Evolutionary conservation across 2,329 filamentous ascomycete species (phyloP).

Genomic region (Aspergillus sp.): DNA sequence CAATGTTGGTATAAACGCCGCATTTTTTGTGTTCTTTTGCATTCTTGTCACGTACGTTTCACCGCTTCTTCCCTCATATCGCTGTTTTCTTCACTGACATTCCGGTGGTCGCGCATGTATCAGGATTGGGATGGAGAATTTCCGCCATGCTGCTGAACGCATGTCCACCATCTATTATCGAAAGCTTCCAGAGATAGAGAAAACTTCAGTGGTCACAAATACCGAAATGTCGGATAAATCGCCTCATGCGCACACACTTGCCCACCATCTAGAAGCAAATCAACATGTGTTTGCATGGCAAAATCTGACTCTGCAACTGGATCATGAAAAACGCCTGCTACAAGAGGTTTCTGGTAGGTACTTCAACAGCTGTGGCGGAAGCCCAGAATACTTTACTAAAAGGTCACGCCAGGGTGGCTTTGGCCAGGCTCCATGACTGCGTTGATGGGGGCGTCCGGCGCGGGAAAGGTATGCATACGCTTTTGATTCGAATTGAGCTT

Average conservation of each 20-base stretch:
- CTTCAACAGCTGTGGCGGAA: no score
- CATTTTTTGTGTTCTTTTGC: slow-evolving; percentile 4
- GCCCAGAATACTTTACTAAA: not conserved
- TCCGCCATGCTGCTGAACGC: not conserved
- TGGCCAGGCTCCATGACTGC: slow-evolving; percentile 45
- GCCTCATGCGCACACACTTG: not conserved
- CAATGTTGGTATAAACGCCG: slow-evolving; percentile 6
- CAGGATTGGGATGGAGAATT: slow-evolving; percentile 9
- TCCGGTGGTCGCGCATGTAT: no score
- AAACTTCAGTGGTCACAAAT: not conserved
- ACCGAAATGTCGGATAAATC: not conserved
- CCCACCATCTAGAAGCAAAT: not conserved
- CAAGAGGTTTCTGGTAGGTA: not conserved
- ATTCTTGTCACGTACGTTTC: not conserved
- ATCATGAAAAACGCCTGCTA: not conserved
- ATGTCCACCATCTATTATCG: slow-evolving; percentile 6
- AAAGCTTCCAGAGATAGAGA: not conserved
- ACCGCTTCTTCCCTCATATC: not conserved
- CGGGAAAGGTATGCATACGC: slow-evolving; percentile 57
- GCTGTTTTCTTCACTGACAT: no score
- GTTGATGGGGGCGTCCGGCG: slow-evolving; percentile 53
- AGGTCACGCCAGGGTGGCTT: slow-evolving; percentile 34
- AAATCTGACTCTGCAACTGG: not conserved
- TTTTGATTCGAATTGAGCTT: not conserved
- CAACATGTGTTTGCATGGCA: not conserved